Conservation (phyloP, 2,329 filamentous ascomycete species). For the Penicillium occitanis region DNA sequence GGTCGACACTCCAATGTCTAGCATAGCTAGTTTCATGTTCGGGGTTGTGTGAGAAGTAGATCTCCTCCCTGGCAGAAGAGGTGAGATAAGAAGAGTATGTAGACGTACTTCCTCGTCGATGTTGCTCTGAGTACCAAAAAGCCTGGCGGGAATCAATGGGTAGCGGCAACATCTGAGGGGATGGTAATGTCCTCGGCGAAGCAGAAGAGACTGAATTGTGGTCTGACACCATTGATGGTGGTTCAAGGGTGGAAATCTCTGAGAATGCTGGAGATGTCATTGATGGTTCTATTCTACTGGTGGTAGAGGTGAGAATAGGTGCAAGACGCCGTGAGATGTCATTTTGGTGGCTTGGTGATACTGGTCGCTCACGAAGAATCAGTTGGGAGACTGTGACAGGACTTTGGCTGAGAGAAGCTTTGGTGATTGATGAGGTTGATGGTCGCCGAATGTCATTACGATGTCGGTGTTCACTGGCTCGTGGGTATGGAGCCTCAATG, state of each 20-base stretch:
- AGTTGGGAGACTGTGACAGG: slow-evolving; percentile 18
- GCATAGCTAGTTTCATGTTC: slow-evolving; percentile 32
- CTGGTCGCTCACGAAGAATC: slow-evolving; percentile 17
- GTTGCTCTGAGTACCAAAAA: slow-evolving; percentile 27
- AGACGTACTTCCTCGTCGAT: slow-evolving; percentile 35
- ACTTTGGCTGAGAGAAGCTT: slow-evolving; percentile 19
- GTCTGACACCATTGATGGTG: slow-evolving; percentile 72
- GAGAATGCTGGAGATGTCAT: slow-evolving; percentile 66
- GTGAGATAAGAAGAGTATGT: slow-evolving; percentile 25
- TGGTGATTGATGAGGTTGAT: slow-evolving; percentile 27
- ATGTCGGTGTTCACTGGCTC: slow-evolving; percentile 22
- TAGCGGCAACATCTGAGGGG: slow-evolving; percentile 42
- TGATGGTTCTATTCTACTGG: slow-evolving; percentile 53
- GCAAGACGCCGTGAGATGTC: slow-evolving; percentile 26
- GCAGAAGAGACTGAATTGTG: slow-evolving; percentile 62
- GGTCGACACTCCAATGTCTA: slow-evolving; percentile 23
- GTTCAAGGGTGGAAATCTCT: slow-evolving; percentile 61
- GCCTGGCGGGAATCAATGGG: slow-evolving; percentile 47
- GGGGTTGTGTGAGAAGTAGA: slow-evolving; percentile 28
- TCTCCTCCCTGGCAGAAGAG: slow-evolving; percentile 23
- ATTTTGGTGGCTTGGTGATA: slow-evolving; percentile 3
- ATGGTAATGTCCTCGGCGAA: slow-evolving; percentile 52
- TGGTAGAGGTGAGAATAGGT: slow-evolving; percentile 38
- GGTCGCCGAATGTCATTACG: slow-evolving; percentile 23
- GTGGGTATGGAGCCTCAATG: slow-evolving; percentile 41